A percentile compares a stretch with the other conserved stretches of the same genome.
These are phyloP conservation scores for Apiotrichum montevideense DNA, from an alignment of 1,284 basidiomycete species.

Conservation along the genomic window DNA sequence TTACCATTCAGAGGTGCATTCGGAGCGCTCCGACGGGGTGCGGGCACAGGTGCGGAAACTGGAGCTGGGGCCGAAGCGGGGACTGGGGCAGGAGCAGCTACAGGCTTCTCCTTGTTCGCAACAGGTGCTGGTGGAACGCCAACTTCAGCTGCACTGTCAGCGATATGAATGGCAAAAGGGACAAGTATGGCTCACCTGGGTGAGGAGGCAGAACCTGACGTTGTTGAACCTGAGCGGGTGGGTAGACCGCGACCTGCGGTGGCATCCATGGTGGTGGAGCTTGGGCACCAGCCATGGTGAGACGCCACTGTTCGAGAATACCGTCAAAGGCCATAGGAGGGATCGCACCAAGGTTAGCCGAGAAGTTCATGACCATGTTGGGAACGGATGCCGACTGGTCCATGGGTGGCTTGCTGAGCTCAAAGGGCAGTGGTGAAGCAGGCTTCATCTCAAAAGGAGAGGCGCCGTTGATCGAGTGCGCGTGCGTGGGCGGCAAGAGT, in stretches of 20 bases:
- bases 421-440: neutral
- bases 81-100: neutral
- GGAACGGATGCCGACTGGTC: neutral
- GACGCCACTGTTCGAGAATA: constrained; percentile 19
- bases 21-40: constrained; percentile 18
- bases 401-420: neutral
- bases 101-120: neutral
- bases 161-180: too few relatives aligned
- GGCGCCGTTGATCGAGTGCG: neutral
- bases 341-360: constrained; percentile 4
- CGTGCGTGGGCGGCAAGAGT: neutral
- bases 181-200: neutral
- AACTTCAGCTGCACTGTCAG: too few relatives aligned
- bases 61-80: neutral
- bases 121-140: too few relatives aligned
- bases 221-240: neutral
- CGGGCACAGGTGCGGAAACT: neutral
- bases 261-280: neutral
- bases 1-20: constrained; percentile 18
- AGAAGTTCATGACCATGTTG: neutral
- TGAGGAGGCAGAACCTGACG: neutral
- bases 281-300: constrained; percentile 8
- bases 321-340: constrained; percentile 17
- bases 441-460: constrained; percentile 2
- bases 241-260: neutral